phyloP scores from a whole-genome alignment of 352 stramenopile genomes.

The Phytophthora pluvialis region DNA sequence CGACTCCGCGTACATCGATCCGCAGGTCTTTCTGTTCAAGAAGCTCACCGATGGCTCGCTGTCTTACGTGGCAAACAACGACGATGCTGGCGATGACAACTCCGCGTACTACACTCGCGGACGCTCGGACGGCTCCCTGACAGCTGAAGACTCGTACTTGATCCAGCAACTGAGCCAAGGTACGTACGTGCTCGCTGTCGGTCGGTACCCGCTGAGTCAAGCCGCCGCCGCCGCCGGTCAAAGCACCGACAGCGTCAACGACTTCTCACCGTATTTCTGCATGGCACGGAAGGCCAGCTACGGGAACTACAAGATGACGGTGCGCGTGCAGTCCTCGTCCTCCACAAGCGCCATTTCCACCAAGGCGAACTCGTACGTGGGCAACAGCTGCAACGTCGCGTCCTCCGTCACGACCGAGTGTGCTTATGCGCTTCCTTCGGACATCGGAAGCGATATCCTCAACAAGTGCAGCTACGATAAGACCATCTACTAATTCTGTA shows the following conservation, averaged over 20 bases:
- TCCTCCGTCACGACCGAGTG: conserved; percentile 44
- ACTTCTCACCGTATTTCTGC: conserved; percentile 69
- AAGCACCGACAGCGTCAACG: conserved; percentile 43
- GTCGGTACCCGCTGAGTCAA: conserved; percentile 60
- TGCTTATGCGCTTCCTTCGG: conserved; percentile 50
- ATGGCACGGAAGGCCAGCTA: conserved; percentile 63
- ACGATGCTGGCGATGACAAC: conserved; percentile 73
- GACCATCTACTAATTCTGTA: conserved; percentile 42
- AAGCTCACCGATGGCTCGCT: conserved; percentile 35
- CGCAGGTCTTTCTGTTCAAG: conserved; percentile 60
- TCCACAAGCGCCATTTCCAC: conserved; percentile 34
- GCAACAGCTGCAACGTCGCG: conserved; percentile 57
- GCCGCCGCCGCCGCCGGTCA: conserved; percentile 40
- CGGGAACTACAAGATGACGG: conserved; percentile 72
- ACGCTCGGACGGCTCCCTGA: conserved; percentile 56
- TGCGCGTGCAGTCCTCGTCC: conserved; percentile 54
- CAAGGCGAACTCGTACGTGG: conserved; percentile 69
- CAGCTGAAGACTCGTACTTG: conserved; percentile 65
- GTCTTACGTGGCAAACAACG: conserved; percentile 57
- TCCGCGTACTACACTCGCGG: conserved; percentile 39
- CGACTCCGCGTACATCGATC: conserved; percentile 78
- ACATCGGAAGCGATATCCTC: conserved; percentile 46
- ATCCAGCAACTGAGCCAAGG: conserved; percentile 49
- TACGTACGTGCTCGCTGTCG: conserved; percentile 65
- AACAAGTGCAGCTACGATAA: conserved; percentile 51